Percentiles rank a stretch among this genome's conserved stretches.
Evolutionary conservation across 345 rosid genomes (phyloP).

Genomic region (Hibiscus tridactylites): DNA sequence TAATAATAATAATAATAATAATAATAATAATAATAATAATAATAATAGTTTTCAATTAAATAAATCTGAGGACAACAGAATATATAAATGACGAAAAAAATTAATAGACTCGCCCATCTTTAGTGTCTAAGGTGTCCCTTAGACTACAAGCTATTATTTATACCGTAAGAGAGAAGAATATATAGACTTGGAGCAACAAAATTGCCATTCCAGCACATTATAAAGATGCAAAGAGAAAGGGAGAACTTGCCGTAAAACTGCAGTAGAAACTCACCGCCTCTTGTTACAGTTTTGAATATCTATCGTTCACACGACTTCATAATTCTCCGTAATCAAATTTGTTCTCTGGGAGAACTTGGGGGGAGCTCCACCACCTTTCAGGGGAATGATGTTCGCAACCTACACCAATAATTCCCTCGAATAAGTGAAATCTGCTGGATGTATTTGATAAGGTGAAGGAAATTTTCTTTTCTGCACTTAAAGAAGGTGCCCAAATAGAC

Average conservation of each 20-base stretch:
- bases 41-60: too few relatives aligned
- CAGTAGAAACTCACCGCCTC: not conserved
- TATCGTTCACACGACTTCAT: slow-evolving; percentile 55
- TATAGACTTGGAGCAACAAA: not conserved
- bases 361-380: slow-evolving; percentile 47
- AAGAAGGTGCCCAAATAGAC: too few relatives aligned
- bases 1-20: too few relatives aligned
- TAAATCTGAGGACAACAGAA: too few relatives aligned
- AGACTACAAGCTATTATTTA: not conserved
- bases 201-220: not conserved
- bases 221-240: not conserved
- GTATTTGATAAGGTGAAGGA: not conserved
- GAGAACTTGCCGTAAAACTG: too few relatives aligned
- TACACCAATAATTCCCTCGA: slow-evolving; percentile 17
- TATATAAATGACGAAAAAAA: too few relatives aligned
- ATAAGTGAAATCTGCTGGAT: not conserved
- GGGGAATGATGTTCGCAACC: slow-evolving; percentile 65
- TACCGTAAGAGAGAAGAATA: not conserved
- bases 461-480: too few relatives aligned
- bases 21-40: too few relatives aligned
- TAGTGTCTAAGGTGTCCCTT: too few relatives aligned
- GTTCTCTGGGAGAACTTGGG: slow-evolving; percentile 85
- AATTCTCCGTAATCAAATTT: slow-evolving; percentile 63
- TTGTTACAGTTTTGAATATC: too few relatives aligned
- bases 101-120: too few relatives aligned